Conservation (phyloP, 225 moss, liverwort and hornwort species). For the Takakia lepidozioides region DNA sequence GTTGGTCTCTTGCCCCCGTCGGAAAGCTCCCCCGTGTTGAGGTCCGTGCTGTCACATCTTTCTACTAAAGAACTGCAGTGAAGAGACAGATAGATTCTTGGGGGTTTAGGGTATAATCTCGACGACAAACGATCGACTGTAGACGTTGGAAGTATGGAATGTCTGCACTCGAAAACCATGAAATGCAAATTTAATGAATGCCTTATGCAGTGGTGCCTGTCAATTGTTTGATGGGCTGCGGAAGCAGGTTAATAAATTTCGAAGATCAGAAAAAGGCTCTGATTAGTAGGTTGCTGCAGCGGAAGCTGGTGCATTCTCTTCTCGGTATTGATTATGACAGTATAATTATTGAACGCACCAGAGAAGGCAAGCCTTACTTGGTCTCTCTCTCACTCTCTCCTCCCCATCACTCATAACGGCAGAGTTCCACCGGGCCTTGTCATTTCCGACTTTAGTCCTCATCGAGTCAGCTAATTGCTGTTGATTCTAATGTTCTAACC, state of each 20-base stretch:
- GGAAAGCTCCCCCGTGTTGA: constrained; percentile 35
- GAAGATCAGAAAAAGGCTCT: constrained; percentile 46
- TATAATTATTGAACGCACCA: constrained; percentile 40
- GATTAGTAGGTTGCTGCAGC: constrained; percentile 61
- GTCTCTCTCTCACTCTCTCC: constrained; percentile 21
- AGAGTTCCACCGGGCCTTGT: too few relatives aligned
- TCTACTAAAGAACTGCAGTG: not conserved
- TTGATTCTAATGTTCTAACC: too few relatives aligned
- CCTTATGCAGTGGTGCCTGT: not conserved
- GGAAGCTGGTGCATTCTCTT: constrained; percentile 48
- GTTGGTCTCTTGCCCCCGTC: constrained; percentile 44
- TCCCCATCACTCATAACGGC: not conserved
- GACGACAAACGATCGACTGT: too few relatives aligned
- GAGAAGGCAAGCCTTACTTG: constrained; percentile 69
- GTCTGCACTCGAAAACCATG: too few relatives aligned
- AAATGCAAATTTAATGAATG: not conserved
- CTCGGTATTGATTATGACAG: constrained; percentile 31
- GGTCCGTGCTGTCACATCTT: constrained; percentile 11
- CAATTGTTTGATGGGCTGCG: not conserved
- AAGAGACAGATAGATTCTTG: not conserved
- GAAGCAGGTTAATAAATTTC: constrained; percentile 27
- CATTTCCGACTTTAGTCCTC: too few relatives aligned
- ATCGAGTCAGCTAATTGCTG: too few relatives aligned
- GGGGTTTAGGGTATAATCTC: too few relatives aligned
- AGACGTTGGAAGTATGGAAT: too few relatives aligned